Base-by-base conservation (phyloP, 352 stramenopile genomes). In the Saprolegnia diclina region DNA sequence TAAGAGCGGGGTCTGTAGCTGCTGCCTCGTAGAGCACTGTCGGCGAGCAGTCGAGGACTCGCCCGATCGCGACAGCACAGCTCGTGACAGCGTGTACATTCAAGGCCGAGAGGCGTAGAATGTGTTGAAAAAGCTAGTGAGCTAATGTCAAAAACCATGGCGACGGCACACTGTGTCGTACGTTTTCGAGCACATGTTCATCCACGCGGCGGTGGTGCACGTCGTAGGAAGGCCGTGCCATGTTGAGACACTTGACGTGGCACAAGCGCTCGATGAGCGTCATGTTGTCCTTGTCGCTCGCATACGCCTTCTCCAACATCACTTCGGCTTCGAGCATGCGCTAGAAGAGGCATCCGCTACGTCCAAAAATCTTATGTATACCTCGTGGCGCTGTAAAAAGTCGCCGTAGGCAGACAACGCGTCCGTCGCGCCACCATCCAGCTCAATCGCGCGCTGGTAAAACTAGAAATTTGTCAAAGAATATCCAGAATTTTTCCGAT, bases 51-150 rank as follows among this genome's bases (percentile, higher is more conserved):
- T 40, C 38, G 24, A 52, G 40, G 18, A 35, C 11, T 0, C 46
- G 38, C 4, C 24, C 56, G 26, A 64, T 35, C 6, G 26, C 35
- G 10, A 42, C 6, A 3, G 57, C 57, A 22, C 37, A 21, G 21
- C 50, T 22, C 42, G 57, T 14, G 18, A 66, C 40, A 18, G 42
- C 13, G 9, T 13, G 7, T 19, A 42, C 50, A 1, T 66, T 10
- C 11, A 16, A 22, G 5, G 57, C 37, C 21, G 38, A 10, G 21
- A 56, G 57, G 5, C 42, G 57, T 11, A 66, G 19, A 3, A 66
- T 10, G 7, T 53, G 37, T n/a, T 66, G 57, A 54, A 66, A 66
- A 4, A 66, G 40, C 57, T 66, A 48, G 13, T 14, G 42, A n/a
- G 7, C 1, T 4, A 48, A 7, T 48, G 29, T 35, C 29, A 35